Evolutionary conservation across 805 yeast genomes (phyloP).

Genomic region (Nakazawaea sp.): DNA sequence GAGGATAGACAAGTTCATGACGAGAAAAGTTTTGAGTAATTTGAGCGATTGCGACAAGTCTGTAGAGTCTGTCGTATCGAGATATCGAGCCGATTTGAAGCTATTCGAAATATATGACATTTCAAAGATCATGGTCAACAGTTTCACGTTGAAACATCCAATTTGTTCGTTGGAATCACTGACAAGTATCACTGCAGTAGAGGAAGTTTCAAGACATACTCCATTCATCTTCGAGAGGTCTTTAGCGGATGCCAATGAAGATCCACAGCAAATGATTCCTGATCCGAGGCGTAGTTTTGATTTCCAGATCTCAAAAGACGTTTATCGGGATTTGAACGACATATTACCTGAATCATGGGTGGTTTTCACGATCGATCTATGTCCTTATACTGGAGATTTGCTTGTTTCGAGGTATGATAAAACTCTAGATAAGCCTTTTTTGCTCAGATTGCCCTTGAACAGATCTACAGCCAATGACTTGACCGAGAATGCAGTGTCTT

Average conservation of each 20-base stretch:
- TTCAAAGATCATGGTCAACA: not conserved
- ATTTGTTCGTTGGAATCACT: no score
- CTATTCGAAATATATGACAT: not conserved
- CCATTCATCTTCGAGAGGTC: conserved; percentile 12
- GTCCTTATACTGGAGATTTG: conserved; percentile 51
- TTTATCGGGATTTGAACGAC: not conserved
- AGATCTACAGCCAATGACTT: conserved; percentile 37
- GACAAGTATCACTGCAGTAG: not conserved
- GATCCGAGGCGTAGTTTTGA: conserved; percentile 10
- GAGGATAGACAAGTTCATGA: no score
- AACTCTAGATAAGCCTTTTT: conserved; percentile 29
- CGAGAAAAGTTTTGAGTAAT: not conserved
- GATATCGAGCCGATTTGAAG: not conserved
- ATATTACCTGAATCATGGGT: conserved; percentile 45
- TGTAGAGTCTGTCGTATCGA: not conserved
- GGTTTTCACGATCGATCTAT: conserved; percentile 54
- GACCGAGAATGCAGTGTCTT: conserved; percentile 28
- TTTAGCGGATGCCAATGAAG: conserved; percentile 16
- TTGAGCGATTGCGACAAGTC: not conserved
- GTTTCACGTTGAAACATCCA: not conserved
- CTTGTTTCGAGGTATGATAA: conserved; percentile 39
- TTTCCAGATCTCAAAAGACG: not conserved
- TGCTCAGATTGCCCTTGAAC: conserved; percentile 53
- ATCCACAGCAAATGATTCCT: conserved; percentile 17
- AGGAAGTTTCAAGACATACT: conserved; percentile 3